A percentile compares a stretch with the other conserved stretches of the same genome.
These are phyloP conservation scores for Pseudogymnoascus sp. DNA, from an alignment of 2,329 filamentous ascomycete genomes.

Conservation along the genomic window DNA sequence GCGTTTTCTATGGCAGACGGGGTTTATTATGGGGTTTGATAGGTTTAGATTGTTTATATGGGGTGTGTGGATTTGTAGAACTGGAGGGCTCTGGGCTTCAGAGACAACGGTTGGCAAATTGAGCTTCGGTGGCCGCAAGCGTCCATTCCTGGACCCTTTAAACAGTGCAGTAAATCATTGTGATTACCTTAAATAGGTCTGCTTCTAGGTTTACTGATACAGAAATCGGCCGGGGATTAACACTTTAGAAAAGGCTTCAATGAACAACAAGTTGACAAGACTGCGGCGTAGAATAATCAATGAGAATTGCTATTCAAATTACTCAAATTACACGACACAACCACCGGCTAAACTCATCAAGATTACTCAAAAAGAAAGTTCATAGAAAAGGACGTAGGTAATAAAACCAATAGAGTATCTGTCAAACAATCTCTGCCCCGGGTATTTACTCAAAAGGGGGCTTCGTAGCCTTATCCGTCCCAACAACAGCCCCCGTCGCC, in stretches of 20 bases:
- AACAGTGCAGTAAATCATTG: not conserved
- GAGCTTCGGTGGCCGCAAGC: not conserved
- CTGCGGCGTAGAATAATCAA: not conserved
- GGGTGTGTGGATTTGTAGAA: not conserved
- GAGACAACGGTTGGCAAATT: not conserved
- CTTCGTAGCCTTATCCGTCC: not conserved
- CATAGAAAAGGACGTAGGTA: not conserved
- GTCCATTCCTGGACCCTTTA: not conserved
- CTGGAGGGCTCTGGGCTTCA: not conserved
- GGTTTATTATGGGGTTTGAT: not conserved
- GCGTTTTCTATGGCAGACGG: not conserved
- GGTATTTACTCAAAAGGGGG: slow-evolving; percentile 6
- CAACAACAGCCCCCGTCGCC: not conserved
- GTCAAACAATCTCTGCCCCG: not conserved
- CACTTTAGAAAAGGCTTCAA: not conserved
- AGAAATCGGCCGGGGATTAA: not conserved
- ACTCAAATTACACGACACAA: not conserved
- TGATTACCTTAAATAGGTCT: not conserved
- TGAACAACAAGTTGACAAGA: not conserved
- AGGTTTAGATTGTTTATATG: not conserved
- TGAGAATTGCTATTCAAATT: not conserved
- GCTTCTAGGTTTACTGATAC: not conserved
- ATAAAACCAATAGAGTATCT: not conserved
- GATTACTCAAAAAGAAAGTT: not conserved
- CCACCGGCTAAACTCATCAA: not conserved